phyloP scores from a whole-genome alignment of 441 rosid species.

The Jatropha multifida region DNA sequence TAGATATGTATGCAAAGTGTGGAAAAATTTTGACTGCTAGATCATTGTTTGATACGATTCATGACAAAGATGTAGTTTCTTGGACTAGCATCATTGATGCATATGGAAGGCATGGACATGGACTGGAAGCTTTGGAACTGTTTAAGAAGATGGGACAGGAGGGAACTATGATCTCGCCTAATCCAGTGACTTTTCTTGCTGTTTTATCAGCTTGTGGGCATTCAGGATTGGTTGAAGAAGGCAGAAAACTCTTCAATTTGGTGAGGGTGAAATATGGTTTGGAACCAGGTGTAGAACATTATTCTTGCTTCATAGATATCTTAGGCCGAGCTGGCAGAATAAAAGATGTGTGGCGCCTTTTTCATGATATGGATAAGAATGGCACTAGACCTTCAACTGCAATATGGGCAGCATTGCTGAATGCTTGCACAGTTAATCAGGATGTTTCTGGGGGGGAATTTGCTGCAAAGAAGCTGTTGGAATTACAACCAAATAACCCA shows the following conservation, averaged over 20 bases:
- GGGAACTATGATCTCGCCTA: constrained; percentile 41
- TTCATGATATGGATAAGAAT: constrained; percentile 38
- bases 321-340: constrained; percentile 64
- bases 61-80: constrained; percentile 52
- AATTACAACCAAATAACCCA: constrained; percentile 41
- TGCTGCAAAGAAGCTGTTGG: constrained; percentile 54
- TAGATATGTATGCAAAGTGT: constrained; percentile 78
- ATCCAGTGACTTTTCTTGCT: constrained; percentile 73
- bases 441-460: constrained; percentile 52
- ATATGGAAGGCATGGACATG: constrained; percentile 63
- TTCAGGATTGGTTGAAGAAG: constrained; percentile 65
- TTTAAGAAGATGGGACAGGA: constrained; percentile 53
- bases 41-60: constrained; percentile 42
- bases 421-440: constrained; percentile 50
- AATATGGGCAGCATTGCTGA: constrained; percentile 53
- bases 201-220: constrained; percentile 82
- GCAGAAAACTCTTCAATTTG: constrained; percentile 44
- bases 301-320: constrained; percentile 59
- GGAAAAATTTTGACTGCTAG: constrained; percentile 47
- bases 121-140: constrained; percentile 53
- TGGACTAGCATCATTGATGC: constrained; percentile 84
- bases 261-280: constrained; percentile 46
- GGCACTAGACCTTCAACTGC: constrained; percentile 35
- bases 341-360: constrained; percentile 58
- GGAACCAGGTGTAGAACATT: constrained; percentile 54